Percentiles rank a stretch among this genome's conserved stretches.
Evolutionary conservation across 2,329 filamentous ascomycete genomes (phyloP).

Genomic region (Venturia pyrina): DNA sequence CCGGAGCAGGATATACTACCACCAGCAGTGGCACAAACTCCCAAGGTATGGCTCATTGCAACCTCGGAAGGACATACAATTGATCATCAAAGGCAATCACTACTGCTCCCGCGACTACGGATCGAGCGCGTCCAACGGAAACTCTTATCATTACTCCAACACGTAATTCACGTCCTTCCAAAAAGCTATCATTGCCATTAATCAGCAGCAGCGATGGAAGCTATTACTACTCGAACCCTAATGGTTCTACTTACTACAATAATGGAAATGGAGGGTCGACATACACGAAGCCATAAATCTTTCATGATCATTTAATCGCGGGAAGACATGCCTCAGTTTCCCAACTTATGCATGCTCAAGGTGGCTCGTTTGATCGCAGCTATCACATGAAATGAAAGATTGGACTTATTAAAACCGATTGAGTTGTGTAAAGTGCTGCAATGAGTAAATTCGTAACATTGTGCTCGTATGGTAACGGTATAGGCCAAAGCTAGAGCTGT

Average conservation of each 20-base stretch:
- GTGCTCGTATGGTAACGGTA: no score
- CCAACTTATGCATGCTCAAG: no score
- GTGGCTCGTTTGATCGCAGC: no score
- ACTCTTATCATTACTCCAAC: constrained; percentile 33
- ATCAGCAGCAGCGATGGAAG: constrained; percentile 1
- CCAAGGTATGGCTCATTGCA: constrained; percentile 17
- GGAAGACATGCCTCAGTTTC: no score
- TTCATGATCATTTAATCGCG: no score
- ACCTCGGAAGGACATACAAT: neutral
- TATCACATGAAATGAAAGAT: no score
- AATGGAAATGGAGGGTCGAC: constrained; percentile 16
- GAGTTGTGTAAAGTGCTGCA: no score
- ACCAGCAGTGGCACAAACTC: constrained; percentile 33
- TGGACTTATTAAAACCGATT: no score
- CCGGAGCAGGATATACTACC: constrained; percentile 23
- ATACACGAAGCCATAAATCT: neutral
- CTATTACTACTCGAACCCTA: constrained; percentile 31
- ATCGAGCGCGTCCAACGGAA: constrained; percentile 23
- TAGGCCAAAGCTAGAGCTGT: no score
- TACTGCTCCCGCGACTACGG: constrained; percentile 31
- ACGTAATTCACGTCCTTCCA: constrained; percentile 12
- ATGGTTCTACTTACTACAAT: constrained; percentile 30
- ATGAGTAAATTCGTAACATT: no score
- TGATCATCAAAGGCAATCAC: constrained; percentile 26
- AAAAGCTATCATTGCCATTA: neutral